phyloP scores from a whole-genome alignment of 345 rosid species.

The Rhizophora mangle region DNA sequence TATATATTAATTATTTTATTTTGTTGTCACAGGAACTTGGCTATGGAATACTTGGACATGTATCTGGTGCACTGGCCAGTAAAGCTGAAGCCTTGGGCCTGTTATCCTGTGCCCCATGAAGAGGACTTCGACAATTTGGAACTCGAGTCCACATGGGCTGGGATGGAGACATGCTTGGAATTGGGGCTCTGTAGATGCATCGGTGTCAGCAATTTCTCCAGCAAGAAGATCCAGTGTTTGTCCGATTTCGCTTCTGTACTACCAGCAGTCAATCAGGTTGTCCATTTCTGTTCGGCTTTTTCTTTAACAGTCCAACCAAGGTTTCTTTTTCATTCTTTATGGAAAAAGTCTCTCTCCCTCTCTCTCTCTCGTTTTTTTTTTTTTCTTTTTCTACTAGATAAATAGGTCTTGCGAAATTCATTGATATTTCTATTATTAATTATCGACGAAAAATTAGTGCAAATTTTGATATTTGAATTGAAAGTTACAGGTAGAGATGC shows the following conservation, averaged over 20 bases:
- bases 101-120: slow-evolving; percentile 49
- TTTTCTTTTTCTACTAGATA: no score
- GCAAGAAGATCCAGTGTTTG: slow-evolving; percentile 47
- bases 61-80: slow-evolving; percentile 94
- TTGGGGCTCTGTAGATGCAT: slow-evolving; percentile 65
- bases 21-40: slow-evolving; percentile 42
- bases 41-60: slow-evolving; percentile 73
- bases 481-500: slow-evolving; percentile 80
- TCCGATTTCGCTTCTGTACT: slow-evolving; percentile 58
- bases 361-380: no score
- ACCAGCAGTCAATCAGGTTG: slow-evolving; percentile 78
- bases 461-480: neutral
- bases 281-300: no score
- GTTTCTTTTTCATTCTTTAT: no score
- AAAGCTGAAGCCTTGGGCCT: slow-evolving; percentile 68
- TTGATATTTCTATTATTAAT: no score
- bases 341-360: no score
- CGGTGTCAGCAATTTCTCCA: slow-evolving; percentile 91
- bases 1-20: neutral
- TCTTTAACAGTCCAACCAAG: no score
- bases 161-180: slow-evolving; percentile 77
- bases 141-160: slow-evolving; percentile 66
- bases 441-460: neutral
- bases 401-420: no score
- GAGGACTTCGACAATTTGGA: slow-evolving; percentile 67